Evolutionary conservation across 2,329 filamentous ascomycete species (phyloP), one percentile per base, ranked within the genome.

Genomic region (Amauroascus verrucosus): DNA sequence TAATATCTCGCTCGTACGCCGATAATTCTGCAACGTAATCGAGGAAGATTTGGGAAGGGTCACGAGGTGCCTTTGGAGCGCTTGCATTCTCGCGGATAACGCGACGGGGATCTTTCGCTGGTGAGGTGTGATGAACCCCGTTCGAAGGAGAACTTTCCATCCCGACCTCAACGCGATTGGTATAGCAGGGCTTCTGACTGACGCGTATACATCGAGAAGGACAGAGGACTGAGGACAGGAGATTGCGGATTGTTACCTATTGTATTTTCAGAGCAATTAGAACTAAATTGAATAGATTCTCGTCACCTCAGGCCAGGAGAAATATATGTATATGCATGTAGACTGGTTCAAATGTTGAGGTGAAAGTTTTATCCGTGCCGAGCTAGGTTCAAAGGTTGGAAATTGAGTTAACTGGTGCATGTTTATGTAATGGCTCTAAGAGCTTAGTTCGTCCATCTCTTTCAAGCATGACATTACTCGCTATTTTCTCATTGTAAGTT

Each of bases 1-100:
- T 44, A 59, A 49, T 61, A 59, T 41, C 11, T 9, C 20, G 16
- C 20, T 6, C 26, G n/a, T 35, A 35, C 9, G 7, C 30, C n/a
- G 30, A 16, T 13, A 51, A 13, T 22, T 51, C 28, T 16, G 28
- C 13, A n/a, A 24, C 11, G 20, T n/a, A 45, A 24, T 51, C 32
- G 18, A 35, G 38, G 40, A 51, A 51, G 16, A 51, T 33, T 18
- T 51, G 49, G 8, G 40, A 38, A 13, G 40, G 47, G 24, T 49
- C 47, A 20, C 1, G 20, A 1, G 47, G n/a, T 3, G 20, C 13
- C 11, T 26, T 13, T 14, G 8, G 18, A 13, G 40, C 6, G 18
- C n/a, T 2, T 3, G 46, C 8, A 38, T 37, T 30, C 5, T 24
- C 32, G 20, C 7, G 24, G 13, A 14, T 6, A 14, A 16, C 13